A percentile compares a stretch with the other conserved stretches of the same genome.
These are phyloP conservation scores for Beauveria brongniartii DNA, from an alignment of 2,329 filamentous ascomycete species.

Conservation along the genomic window DNA sequence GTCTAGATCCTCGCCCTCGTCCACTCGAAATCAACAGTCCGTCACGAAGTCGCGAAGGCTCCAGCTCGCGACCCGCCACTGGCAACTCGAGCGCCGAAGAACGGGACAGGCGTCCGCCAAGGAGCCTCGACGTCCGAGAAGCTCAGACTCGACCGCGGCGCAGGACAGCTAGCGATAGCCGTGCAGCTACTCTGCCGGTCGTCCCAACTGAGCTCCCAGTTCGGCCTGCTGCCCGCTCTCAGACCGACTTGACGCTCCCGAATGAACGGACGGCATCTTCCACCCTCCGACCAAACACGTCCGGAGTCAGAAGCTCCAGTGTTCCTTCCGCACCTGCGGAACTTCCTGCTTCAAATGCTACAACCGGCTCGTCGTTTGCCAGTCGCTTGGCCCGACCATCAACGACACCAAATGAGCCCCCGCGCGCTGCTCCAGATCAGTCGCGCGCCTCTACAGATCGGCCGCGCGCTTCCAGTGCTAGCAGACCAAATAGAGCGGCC, in stretches of 20 bases:
- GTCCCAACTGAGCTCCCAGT: slow-evolving; percentile 33
- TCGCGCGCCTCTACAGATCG: slow-evolving; percentile 13
- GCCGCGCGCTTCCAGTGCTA: not conserved
- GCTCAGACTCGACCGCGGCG: slow-evolving; percentile 29
- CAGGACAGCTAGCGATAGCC: slow-evolving; percentile 45
- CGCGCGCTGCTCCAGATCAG: slow-evolving; percentile 13
- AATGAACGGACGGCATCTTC: slow-evolving; percentile 31
- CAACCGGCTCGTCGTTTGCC: slow-evolving; percentile 6
- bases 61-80: slow-evolving; percentile 39
- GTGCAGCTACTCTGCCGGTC: slow-evolving; percentile 44
- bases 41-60: slow-evolving; percentile 27
- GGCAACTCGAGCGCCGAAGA: slow-evolving; percentile 36
- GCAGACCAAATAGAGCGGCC: slow-evolving; percentile 26
- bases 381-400: slow-evolving; percentile 3
- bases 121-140: slow-evolving; percentile 26
- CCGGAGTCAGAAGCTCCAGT: slow-evolving; percentile 35
- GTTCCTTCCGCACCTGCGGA: slow-evolving; percentile 20
- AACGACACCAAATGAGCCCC: not conserved
- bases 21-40: slow-evolving; percentile 20
- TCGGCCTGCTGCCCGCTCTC: slow-evolving; percentile 50
- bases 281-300: slow-evolving; percentile 30
- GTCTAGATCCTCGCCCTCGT: slow-evolving; percentile 21
- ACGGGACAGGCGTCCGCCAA: slow-evolving; percentile 41
- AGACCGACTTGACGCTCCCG: slow-evolving; percentile 51
- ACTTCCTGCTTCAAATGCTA: slow-evolving; percentile 8